Conservation (phyloP, 805 yeast genomes). For the Limtongia smithiae region DNA sequence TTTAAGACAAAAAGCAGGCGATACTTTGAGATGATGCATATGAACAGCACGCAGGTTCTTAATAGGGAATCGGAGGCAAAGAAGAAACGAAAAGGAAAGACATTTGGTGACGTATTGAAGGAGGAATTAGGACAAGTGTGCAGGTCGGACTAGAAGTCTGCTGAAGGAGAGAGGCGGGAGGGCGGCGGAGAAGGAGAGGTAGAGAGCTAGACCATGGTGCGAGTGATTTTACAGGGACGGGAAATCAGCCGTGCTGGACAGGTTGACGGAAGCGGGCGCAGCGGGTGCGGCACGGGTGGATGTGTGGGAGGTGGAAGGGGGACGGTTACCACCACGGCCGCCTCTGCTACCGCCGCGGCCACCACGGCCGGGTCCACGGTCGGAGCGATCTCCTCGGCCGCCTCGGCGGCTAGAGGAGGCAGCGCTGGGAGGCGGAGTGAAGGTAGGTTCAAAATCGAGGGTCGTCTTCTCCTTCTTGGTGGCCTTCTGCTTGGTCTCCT, state of each 20-base stretch:
- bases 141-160: neutral
- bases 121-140: neutral
- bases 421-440: constrained; percentile 20
- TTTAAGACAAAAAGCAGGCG: no score
- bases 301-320: constrained; percentile 38
- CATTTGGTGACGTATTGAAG: neutral
- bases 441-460: constrained; percentile 56
- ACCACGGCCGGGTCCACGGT: constrained; percentile 39
- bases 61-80: neutral
- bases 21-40: no score
- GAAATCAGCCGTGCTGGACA: constrained; percentile 22
- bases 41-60: no score
- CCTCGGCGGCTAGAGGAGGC: constrained; percentile 10
- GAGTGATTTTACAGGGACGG: constrained; percentile 20
- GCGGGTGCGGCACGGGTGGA: constrained; percentile 28
- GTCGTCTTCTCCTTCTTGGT: constrained; percentile 70
- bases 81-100: neutral
- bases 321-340: constrained; percentile 31
- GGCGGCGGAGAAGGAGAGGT: no score
- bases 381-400: constrained; percentile 25
- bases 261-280: constrained; percentile 7
- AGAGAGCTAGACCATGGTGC: no score
- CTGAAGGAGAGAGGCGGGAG: neutral
- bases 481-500: constrained; percentile 56
- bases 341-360: constrained; percentile 37